Conservation (phyloP, 2,329 filamentous ascomycete species). For the Microthyrium microscopicum region DNA sequence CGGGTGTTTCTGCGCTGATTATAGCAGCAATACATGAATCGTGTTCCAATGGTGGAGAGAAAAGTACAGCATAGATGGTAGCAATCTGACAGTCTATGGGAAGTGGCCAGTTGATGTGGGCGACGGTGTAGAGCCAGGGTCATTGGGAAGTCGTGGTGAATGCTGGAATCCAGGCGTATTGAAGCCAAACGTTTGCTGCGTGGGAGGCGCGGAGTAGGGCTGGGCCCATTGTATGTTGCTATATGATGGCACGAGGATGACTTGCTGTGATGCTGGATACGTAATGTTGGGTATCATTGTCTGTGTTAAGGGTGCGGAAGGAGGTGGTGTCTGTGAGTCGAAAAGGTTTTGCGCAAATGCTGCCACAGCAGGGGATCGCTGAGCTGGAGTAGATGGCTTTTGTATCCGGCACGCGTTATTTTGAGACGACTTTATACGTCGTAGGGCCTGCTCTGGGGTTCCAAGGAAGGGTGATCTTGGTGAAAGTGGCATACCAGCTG, state of each 20-base stretch:
- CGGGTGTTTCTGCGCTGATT: too few relatives aligned
- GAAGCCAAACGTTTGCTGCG: constrained; percentile 29
- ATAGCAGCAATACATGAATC: too few relatives aligned
- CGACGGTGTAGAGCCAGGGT: too few relatives aligned
- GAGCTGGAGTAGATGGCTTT: constrained; percentile 28
- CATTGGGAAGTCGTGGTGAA: too few relatives aligned
- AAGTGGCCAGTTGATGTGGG: too few relatives aligned
- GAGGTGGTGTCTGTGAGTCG: constrained; percentile 19
- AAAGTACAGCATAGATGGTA: too few relatives aligned
- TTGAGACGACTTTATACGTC: constrained; percentile 30
- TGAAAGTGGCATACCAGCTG: constrained; percentile 23
- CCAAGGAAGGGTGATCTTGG: constrained; percentile 14
- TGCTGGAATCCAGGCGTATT: too few relatives aligned
- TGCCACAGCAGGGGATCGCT: constrained; percentile 31
- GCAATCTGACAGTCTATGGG: too few relatives aligned
- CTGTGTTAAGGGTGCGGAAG: constrained; percentile 31
- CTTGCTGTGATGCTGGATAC: constrained; percentile 23
- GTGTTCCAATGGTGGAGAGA: too few relatives aligned
- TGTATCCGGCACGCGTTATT: constrained; percentile 27
- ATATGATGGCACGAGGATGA: constrained; percentile 14
- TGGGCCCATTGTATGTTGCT: constrained; percentile 18
- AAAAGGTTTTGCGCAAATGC: constrained; percentile 25
- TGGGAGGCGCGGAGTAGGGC: constrained; percentile 32
- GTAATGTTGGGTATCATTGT: constrained; percentile 24
- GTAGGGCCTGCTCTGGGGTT: constrained; percentile 21